These are phyloP conservation scores for Cercophora scortea DNA, from an alignment of 495 filamentous ascomycete genomes.

Conservation along the genomic window DNA sequence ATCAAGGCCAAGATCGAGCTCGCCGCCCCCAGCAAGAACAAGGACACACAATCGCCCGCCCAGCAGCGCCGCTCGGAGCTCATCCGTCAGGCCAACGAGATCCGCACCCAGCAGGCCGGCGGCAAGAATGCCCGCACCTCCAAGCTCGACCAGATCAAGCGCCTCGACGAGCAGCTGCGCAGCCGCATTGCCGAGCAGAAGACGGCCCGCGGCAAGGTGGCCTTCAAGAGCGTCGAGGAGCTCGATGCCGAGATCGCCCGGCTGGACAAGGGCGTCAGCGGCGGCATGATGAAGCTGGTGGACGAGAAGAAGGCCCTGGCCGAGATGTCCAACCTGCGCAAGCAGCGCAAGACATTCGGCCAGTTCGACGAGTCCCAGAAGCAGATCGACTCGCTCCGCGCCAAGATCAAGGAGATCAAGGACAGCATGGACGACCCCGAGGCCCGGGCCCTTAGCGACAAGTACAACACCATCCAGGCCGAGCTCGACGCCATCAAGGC, in stretches of 20 bases:
- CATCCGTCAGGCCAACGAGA: conserved; percentile 57
- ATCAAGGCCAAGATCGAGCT: conserved; percentile 78
- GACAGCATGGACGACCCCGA: conserved; percentile 90
- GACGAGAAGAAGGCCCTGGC: conserved; percentile 91
- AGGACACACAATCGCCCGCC: conserved; percentile 64
- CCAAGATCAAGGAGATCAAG: conserved; percentile 74
- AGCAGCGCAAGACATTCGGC: conserved; percentile 83
- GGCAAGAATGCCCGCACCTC: conserved; percentile 71
- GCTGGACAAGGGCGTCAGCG: conserved; percentile 77
- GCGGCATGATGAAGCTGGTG: conserved; percentile 82
- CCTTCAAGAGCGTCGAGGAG: conserved; percentile 81
- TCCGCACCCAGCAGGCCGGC: conserved; percentile 72
- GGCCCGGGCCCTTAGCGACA: conserved; percentile 74
- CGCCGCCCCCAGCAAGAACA: conserved; percentile 56
- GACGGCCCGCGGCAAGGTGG: conserved; percentile 61
- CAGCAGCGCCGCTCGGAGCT: conserved; percentile 78
- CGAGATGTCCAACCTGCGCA: conserved; percentile 74
- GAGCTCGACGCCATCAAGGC: conserved; percentile 85
- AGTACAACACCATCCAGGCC: conserved; percentile 70
- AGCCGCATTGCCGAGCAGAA: conserved; percentile 78
- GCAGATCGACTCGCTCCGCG: conserved; percentile 74
- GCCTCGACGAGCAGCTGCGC: conserved; percentile 74
- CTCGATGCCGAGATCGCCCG: conserved; percentile 71
- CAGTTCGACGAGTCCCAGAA: conserved; percentile 75
- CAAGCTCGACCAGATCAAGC: conserved; percentile 79